Percentiles rank a stretch among this genome's conserved stretches.
phyloP scores from a whole-genome alignment of 139 green algal genomes.

The Medakamo hakoo region DNA sequence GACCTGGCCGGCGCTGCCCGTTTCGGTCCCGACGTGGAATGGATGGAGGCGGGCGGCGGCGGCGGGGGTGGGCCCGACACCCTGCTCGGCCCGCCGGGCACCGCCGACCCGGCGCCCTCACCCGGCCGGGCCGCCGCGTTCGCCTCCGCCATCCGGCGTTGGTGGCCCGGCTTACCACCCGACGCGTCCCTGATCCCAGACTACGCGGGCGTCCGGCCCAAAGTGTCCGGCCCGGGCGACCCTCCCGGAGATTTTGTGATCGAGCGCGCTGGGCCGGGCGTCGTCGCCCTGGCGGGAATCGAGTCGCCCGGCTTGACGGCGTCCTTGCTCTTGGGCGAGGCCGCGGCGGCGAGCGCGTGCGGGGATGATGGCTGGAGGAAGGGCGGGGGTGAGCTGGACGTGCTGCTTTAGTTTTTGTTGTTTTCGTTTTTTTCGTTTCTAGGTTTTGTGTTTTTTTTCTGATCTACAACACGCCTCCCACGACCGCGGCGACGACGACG shows the following conservation, averaged over 20 bases:
- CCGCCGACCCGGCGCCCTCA: too few species aligned
- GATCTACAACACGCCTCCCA: too few species aligned
- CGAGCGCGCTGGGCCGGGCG: conserved; percentile 14
- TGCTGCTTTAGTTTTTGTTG: background rate
- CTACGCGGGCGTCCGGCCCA: conserved; percentile 50
- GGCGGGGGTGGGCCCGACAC: too few species aligned
- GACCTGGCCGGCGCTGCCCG: conserved; percentile 49
- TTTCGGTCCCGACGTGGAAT: conserved; percentile 91
- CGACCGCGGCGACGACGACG: background rate
- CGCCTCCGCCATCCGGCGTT: conserved; percentile 38
- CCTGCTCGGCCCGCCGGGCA: background rate
- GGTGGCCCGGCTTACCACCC: conserved; percentile 52
- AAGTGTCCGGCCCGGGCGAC: conserved; percentile 33
- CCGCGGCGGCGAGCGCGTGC: too few species aligned
- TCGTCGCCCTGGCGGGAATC: conserved; percentile 69
- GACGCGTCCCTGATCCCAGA: conserved; percentile 31
- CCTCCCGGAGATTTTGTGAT: conserved; percentile 45
- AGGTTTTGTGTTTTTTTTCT: background rate
- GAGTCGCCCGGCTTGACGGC: conserved; percentile 73
- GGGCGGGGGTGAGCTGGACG: background rate
- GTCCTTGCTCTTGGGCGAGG: conserved; percentile 41
- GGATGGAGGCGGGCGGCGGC: conserved; percentile 21
- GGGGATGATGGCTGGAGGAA: too few species aligned
- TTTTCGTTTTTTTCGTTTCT: background rate
- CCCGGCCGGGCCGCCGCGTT: conserved; percentile 29